Evolutionary conservation across 1,284 basidiomycete species (phyloP).

Genomic region (Tilletiopsis washingtonensis): DNA sequence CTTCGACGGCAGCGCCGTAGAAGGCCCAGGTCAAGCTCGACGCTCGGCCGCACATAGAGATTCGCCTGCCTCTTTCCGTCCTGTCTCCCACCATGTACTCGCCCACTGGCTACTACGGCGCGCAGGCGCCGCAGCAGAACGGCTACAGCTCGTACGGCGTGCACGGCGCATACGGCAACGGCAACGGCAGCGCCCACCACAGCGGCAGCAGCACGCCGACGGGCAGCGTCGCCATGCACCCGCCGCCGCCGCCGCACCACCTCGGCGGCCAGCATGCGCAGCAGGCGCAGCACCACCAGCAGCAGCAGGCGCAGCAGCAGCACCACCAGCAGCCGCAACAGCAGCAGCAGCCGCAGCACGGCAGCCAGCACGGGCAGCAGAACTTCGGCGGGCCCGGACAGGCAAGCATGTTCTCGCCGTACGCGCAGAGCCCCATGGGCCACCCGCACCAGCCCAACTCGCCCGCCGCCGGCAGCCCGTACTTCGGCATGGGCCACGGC

Average conservation of each 20-base stretch:
- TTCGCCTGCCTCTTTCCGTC: too few species aligned
- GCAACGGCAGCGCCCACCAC: slow-evolving; percentile 3
- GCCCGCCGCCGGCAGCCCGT: not conserved
- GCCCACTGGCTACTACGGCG: slow-evolving; percentile 3
- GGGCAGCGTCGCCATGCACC: too few species aligned
- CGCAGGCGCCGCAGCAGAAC: not conserved
- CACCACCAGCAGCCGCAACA: slow-evolving; percentile 1
- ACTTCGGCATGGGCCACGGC: not conserved
- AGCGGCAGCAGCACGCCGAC: slow-evolving; percentile 7
- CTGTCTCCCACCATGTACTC: slow-evolving; percentile 4
- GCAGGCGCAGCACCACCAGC: not conserved
- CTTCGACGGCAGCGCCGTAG: too few species aligned
- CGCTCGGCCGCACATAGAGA: too few species aligned
- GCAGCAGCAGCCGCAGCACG: not conserved
- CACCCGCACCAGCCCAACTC: not conserved
- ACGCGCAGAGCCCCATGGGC: not conserved
- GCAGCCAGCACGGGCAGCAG: not conserved
- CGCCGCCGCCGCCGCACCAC: not conserved
- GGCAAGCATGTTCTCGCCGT: not conserved
- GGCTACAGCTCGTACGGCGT: not conserved
- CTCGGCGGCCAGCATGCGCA: not conserved
- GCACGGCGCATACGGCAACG: not conserved
- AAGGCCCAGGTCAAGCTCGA: too few species aligned
- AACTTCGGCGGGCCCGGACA: not conserved
- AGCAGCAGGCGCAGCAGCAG: not conserved